Conservation (phyloP, 768 basidiomycete species). For the Xerocomellus amylosporus region DNA sequence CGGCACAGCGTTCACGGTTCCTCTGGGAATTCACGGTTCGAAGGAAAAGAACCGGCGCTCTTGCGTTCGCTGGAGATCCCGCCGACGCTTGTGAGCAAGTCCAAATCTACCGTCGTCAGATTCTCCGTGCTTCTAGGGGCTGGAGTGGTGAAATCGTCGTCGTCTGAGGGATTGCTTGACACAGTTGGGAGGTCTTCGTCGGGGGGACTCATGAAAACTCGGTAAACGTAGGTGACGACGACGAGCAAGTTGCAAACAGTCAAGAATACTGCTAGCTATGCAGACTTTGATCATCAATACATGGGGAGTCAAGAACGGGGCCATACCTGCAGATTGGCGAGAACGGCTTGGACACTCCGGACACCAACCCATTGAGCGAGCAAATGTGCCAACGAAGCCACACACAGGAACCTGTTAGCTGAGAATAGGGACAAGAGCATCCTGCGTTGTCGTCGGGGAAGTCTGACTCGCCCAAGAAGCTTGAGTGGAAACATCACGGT, state of each 20-base stretch:
- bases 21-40: background rate
- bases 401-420: slow-evolving; percentile 6
- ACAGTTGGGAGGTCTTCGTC: background rate
- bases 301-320: background rate
- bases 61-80: background rate
- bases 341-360: background rate
- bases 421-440: slow-evolving; percentile 19
- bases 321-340: background rate
- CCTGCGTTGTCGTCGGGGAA: slow-evolving; percentile 13
- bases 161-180: background rate
- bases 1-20: background rate
- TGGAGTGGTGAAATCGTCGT: slow-evolving; percentile 12
- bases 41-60: background rate
- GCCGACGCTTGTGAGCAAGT: background rate
- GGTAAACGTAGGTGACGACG: slow-evolving; percentile 13
- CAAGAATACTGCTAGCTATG: background rate
- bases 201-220: background rate
- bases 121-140: background rate
- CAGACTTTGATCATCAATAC: background rate
- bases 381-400: background rate
- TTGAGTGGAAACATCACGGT: slow-evolving; percentile 5
- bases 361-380: background rate
- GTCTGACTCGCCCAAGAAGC: slow-evolving; percentile 15
- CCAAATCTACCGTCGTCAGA: slow-evolving; percentile 6
- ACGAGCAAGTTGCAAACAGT: slow-evolving; percentile 16